Base-by-base conservation (phyloP, 495 filamentous ascomycete genomes). In the Hypoxylon intermedium region DNA sequence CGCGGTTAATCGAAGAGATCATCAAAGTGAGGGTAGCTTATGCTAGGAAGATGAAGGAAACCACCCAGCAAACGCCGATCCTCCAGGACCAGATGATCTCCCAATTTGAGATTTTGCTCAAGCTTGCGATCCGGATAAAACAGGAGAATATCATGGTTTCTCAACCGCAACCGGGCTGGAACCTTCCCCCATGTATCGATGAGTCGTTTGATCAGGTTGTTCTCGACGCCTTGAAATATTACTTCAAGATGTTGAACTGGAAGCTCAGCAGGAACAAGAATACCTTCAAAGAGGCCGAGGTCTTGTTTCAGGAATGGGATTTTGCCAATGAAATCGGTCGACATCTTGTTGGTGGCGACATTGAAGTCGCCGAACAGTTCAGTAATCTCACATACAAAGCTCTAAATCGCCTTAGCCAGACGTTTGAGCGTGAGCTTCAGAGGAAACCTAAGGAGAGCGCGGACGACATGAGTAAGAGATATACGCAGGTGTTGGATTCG, bases 341-440 rank as follows among this genome's bases (percentile, higher is more conserved):
- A 18, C 89, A 91, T 64, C 82, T 98, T 31, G 87, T 93, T 44
- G 90, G 90, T 34, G 94, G 95, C 50, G 93, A 98, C 75, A 87
- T 97, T 21, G 92, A 98, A 76, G 95, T 98, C 31, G 94, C 94
- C n/a, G 94, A 98, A 75, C 95, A 98, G 68, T 98, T 98, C 69
- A 94, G 89, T 72, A 90, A 89, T 7, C 83, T 98, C 52, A 98
- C 94, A 20, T 89, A 89, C 63, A 97, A 95, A 74, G 90, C 92
- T 23, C 77, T 97, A 51, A 89, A 88, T 62, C 86, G 94, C 45
- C 79, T 98, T 43, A 96, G 88, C 72, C 83, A 87, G 50, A 91
- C 92, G 44, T 98, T 98, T 65, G 93, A 98, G 67, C 87, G 87
- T 60, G 94, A 98, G 69, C 81, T 98, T 5, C 89, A 92, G 60